These are phyloP conservation scores for Leishmania martiniquensis DNA, from an alignment of 208 protist genomes.

Conservation along the genomic window DNA sequence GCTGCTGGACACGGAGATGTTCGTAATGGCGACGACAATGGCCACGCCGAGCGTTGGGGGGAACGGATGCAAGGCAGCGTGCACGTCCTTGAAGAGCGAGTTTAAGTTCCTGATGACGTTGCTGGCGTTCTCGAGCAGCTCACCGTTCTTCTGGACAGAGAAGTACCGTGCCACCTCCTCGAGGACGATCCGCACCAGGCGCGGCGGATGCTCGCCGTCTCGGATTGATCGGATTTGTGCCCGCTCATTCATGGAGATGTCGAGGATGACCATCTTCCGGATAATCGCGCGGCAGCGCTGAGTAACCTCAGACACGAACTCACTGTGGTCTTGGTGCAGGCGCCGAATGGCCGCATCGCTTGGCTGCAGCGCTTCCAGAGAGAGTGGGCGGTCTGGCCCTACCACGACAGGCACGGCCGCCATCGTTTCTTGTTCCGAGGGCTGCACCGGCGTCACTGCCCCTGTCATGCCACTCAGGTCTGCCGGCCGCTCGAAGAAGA, in stretches of 20 bases:
- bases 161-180: slow-evolving; percentile 79
- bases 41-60: slow-evolving; percentile 64
- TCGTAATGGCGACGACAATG: slow-evolving; percentile 79
- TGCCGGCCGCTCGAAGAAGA: slow-evolving; percentile 39
- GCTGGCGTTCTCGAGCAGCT: slow-evolving; percentile 40
- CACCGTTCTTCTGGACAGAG: slow-evolving; percentile 43
- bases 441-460: background rate
- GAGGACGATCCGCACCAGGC: slow-evolving; percentile 63
- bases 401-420: background rate
- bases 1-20: slow-evolving; percentile 88
- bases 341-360: slow-evolving; percentile 14
- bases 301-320: slow-evolving; percentile 48
- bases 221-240: slow-evolving; percentile 58
- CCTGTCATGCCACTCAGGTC: slow-evolving; percentile 6
- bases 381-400: background rate
- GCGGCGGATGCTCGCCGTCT: slow-evolving; percentile 39
- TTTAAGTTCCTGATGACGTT: slow-evolving; percentile 87
- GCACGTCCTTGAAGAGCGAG: slow-evolving; percentile 61
- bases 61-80: slow-evolving; percentile 60
- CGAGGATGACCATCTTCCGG: slow-evolving; percentile 70
- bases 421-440: background rate
- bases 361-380: background rate
- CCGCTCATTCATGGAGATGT: slow-evolving; percentile 67
- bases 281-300: slow-evolving; percentile 63
- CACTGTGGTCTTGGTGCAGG: slow-evolving; percentile 29